These are phyloP conservation scores for Russula compacta DNA, from an alignment of 768 basidiomycete genomes.

Conservation along the genomic window DNA sequence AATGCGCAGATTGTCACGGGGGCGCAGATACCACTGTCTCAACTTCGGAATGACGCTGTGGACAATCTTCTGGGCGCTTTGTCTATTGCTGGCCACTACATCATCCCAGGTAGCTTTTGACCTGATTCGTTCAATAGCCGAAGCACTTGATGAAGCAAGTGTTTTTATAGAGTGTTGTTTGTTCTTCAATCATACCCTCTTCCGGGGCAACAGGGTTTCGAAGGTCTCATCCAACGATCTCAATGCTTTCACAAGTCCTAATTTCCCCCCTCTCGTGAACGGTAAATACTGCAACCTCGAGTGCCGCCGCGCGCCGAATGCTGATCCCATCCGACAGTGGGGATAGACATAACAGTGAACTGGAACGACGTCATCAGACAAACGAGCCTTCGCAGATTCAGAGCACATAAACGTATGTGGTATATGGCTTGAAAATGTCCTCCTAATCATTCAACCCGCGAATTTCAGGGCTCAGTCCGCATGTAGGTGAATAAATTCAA, in stretches of 20 bases:
- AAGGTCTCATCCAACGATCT: constrained; percentile 78
- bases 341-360: constrained; percentile 82
- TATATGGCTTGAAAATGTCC: background rate
- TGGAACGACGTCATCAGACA: constrained; percentile 86
- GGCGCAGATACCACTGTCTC: constrained; percentile 87
- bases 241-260: constrained; percentile 77
- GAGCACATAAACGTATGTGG: constrained; percentile 61
- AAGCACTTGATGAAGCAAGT: background rate
- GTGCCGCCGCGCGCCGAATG: background rate
- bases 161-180: constrained; percentile 60
- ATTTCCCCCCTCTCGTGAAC: constrained; percentile 73
- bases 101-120: constrained; percentile 63
- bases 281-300: constrained; percentile 34
- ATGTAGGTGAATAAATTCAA: constrained; percentile 54
- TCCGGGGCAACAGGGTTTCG: constrained; percentile 76
- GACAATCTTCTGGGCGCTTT: constrained; percentile 89
- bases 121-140: background rate
- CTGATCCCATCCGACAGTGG: constrained; percentile 39
- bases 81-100: constrained; percentile 82
- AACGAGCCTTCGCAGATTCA: constrained; percentile 68
- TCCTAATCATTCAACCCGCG: background rate
- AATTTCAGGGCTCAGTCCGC: constrained; percentile 60
- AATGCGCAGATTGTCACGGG: constrained; percentile 70
- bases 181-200: constrained; percentile 86
- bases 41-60: constrained; percentile 88